A percentile compares a stretch with the other conserved stretches of the same genome.
These are phyloP conservation scores for Thecaphora thlaspeos DNA, from an alignment of 1,284 basidiomycete species.

Conservation along the genomic window DNA sequence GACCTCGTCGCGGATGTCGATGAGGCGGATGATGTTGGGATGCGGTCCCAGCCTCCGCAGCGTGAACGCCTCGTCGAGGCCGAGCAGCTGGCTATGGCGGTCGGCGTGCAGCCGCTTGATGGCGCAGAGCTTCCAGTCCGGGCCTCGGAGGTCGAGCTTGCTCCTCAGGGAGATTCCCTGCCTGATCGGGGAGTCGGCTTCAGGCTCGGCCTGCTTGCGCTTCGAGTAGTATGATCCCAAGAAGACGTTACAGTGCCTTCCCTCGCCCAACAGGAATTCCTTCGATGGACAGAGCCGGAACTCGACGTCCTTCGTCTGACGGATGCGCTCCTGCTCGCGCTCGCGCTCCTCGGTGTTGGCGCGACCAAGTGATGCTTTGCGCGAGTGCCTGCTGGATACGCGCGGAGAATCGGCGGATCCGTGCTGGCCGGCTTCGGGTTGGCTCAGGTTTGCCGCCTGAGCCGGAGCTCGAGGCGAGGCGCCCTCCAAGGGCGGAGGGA, in stretches of 20 bases:
- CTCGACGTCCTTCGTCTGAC: constrained; percentile 41
- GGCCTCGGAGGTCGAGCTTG: background rate
- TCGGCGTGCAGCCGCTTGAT: constrained; percentile 53
- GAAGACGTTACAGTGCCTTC: constrained; percentile 51
- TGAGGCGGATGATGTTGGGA: constrained; percentile 48
- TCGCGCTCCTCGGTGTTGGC: constrained; percentile 46
- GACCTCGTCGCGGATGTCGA: constrained; percentile 53
- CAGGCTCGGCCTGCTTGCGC: background rate
- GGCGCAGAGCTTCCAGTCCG: constrained; percentile 50
- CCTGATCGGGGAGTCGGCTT: background rate
- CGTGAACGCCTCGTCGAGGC: constrained; percentile 55
- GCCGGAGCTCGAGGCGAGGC: background rate
- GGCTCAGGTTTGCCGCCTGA: background rate
- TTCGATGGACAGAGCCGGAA: constrained; percentile 45
- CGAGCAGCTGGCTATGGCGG: constrained; percentile 49
- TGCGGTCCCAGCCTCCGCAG: constrained; percentile 49
- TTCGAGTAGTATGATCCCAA: constrained; percentile 39
- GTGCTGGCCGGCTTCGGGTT: constrained; percentile 4
- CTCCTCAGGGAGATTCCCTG: background rate
- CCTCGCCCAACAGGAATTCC: constrained; percentile 51
- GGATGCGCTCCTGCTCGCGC: constrained; percentile 40
- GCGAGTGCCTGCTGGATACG: constrained; percentile 15
- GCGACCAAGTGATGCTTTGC: constrained; percentile 43
- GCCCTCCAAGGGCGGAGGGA: background rate
- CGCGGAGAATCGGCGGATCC: background rate